Conservation (phyloP, 306 rosid genomes). For the Pachyrhizus erosus region DNA sequence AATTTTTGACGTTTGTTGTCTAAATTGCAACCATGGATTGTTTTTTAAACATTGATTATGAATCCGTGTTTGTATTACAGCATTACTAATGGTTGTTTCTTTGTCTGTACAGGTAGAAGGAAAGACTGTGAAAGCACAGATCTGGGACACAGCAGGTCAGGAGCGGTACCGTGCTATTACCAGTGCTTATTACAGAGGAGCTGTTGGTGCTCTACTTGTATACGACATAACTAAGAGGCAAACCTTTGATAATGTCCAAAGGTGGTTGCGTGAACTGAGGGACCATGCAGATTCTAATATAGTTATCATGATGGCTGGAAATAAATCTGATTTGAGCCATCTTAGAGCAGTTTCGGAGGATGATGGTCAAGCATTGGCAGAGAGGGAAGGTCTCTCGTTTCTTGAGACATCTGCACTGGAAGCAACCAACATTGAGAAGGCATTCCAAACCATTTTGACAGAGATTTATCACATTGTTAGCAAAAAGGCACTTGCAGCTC, state of each 20-base stretch:
- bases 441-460: slow-evolving; percentile 92
- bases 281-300: slow-evolving; percentile 98
- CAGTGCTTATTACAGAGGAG: slow-evolving; percentile 98
- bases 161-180: slow-evolving; percentile 99
- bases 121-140: slow-evolving; percentile 97
- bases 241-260: slow-evolving; percentile 90
- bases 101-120: slow-evolving; percentile 80
- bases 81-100: slow-evolving; percentile 22
- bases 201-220: slow-evolving; percentile 95
- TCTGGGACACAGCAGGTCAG: slow-evolving; percentile 99
- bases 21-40: background rate
- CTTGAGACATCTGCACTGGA: slow-evolving; percentile 98
- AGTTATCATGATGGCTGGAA: slow-evolving; percentile 99
- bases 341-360: slow-evolving; percentile 87
- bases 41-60: background rate
- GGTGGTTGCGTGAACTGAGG: slow-evolving; percentile 98
- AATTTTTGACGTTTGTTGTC: background rate
- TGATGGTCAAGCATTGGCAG: slow-evolving; percentile 92
- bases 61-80: background rate
- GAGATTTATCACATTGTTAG: slow-evolving; percentile 96
- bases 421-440: slow-evolving; percentile 94
- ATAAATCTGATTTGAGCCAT: slow-evolving; percentile 88
- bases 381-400: slow-evolving; percentile 95
- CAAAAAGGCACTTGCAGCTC: slow-evolving; percentile 98
- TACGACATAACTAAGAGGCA: slow-evolving; percentile 95